phyloP scores from a whole-genome alignment of 441 rosid species.

The Capsella rubella region DNA sequence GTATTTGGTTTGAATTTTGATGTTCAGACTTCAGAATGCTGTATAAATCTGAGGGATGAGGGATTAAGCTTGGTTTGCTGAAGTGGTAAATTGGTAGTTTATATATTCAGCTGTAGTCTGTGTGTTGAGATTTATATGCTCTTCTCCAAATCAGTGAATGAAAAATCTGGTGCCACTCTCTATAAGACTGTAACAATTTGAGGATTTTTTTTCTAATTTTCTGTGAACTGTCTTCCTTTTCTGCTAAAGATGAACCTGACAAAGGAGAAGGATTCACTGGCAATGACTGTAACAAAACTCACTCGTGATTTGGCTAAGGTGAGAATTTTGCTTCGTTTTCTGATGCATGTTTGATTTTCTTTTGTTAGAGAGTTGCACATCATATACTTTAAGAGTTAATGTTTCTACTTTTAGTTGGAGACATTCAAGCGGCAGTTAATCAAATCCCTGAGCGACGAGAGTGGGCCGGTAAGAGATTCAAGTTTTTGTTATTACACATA shows the following conservation, averaged over 20 bases:
- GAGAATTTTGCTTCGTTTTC: neutral
- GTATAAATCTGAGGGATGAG: neutral
- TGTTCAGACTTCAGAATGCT: neutral
- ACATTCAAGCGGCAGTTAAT: slow-evolving; percentile 85
- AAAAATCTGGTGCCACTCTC: neutral
- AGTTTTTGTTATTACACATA: slow-evolving; percentile 6
- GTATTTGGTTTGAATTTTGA: neutral
- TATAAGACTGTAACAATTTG: neutral
- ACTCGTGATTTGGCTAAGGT: slow-evolving; percentile 48
- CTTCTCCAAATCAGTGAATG: neutral
- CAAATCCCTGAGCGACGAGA: slow-evolving; percentile 77
- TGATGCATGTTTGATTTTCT: slow-evolving; percentile 11
- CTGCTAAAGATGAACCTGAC: slow-evolving; percentile 36
- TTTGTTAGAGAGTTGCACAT: neutral
- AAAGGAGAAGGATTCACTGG: slow-evolving; percentile 47
- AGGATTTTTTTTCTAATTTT: neutral
- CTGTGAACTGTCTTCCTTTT: neutral
- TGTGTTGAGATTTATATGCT: neutral
- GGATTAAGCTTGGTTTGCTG: neutral
- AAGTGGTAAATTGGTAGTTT: slow-evolving; percentile 4
- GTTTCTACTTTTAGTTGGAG: slow-evolving; percentile 60
- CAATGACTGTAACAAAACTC: slow-evolving; percentile 39
- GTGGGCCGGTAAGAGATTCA: slow-evolving; percentile 55
- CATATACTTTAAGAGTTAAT: neutral
- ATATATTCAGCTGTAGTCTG: slow-evolving; percentile 1